Evolutionary conservation across 164 flowering plant species (phyloP).

Genomic region (Akebia trifoliata): DNA sequence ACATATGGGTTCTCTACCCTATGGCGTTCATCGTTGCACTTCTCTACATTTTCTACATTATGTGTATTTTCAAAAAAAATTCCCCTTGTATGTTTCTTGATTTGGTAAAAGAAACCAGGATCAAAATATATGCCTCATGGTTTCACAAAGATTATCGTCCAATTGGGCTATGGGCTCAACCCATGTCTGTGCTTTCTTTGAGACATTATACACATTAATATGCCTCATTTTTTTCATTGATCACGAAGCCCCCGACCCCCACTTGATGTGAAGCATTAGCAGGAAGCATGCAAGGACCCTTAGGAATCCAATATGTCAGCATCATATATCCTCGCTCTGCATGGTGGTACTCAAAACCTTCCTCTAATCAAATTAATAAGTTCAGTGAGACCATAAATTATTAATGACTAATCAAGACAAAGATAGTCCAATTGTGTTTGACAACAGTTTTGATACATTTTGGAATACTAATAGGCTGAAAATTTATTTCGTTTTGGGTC

Average conservation of each 20-base stretch:
- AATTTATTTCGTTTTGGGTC: too few relatives aligned
- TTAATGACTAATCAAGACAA: background rate
- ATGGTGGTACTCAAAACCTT: slow-evolving; percentile 86
- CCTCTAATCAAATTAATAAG: slow-evolving; percentile 36
- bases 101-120: too few relatives aligned
- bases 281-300: slow-evolving; percentile 81
- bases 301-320: slow-evolving; percentile 91
- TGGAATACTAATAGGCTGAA: background rate
- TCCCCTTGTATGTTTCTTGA: too few relatives aligned
- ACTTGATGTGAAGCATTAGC: slow-evolving; percentile 85
- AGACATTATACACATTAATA: background rate
- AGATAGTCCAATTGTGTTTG: too few relatives aligned
- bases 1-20: too few relatives aligned
- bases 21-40: too few relatives aligned
- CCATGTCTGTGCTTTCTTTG: too few relatives aligned
- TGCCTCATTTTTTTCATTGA: slow-evolving; percentile 81
- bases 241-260: slow-evolving; percentile 88
- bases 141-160: too few relatives aligned
- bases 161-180: too few relatives aligned
- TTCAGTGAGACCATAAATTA: background rate
- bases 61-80: too few relatives aligned
- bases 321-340: slow-evolving; percentile 77
- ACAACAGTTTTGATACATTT: background rate
- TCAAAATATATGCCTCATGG: too few relatives aligned
- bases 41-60: too few relatives aligned